These are phyloP conservation scores for Trypanosomatidae sp. DNA, from an alignment of 208 protist genomes.

Conservation along the genomic window DNA sequence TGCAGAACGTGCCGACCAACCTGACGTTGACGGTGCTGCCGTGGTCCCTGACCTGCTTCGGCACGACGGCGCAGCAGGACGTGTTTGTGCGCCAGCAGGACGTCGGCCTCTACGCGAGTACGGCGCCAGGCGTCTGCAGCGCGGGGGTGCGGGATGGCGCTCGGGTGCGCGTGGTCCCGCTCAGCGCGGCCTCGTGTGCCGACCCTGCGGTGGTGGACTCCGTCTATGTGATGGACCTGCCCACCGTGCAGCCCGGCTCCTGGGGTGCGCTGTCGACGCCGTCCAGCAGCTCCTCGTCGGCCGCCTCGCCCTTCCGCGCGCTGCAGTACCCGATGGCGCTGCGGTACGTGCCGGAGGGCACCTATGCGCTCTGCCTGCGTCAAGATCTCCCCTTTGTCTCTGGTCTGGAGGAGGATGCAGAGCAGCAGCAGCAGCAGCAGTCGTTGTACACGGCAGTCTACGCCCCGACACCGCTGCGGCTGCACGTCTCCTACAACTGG, in stretches of 20 bases:
- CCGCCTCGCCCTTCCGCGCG: no score
- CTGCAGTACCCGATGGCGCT: constrained; percentile 37
- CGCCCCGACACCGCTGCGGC: constrained; percentile 17
- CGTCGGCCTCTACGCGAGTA: no score
- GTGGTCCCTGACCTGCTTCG: constrained; percentile 46
- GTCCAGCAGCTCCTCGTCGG: no score
- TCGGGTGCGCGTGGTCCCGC: constrained; percentile 44
- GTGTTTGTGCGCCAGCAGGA: no score
- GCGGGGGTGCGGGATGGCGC: constrained; percentile 44
- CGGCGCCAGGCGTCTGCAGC: constrained; percentile 30
- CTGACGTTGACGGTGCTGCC: constrained; percentile 22
- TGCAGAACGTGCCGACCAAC: constrained; percentile 20
- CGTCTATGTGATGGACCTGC: constrained; percentile 22
- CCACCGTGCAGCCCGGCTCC: constrained; percentile 21
- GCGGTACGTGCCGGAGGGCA: constrained; percentile 44
- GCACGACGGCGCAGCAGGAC: no score
- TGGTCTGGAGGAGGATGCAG: background rate
- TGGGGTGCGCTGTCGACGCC: no score
- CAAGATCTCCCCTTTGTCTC: constrained; percentile 30
- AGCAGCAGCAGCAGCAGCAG: background rate
- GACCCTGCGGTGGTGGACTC: constrained; percentile 23
- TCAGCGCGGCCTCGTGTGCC: constrained; percentile 20
- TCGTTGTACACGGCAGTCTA: constrained; percentile 18
- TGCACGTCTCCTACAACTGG: constrained; percentile 20
- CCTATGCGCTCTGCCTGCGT: constrained; percentile 46